These are phyloP conservation scores for Neopestalotiopsis rosae DNA, from an alignment of 2,329 filamentous ascomycete genomes.

Conservation along the genomic window DNA sequence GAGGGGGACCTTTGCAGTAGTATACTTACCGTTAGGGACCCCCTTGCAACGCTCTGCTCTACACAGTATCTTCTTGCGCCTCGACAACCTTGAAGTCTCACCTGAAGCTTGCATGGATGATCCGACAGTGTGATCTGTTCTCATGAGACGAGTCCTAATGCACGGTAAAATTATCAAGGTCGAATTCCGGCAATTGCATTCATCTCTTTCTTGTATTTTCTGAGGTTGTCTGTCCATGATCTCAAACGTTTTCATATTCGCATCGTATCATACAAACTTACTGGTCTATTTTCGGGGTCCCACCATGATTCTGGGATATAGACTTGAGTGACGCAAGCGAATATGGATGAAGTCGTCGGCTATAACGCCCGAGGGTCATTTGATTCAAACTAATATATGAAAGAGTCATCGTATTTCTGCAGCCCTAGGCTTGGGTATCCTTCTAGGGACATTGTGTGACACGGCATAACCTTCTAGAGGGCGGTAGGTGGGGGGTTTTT, in stretches of 20 bases:
- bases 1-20: background rate
- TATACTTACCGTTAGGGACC: too few relatives aligned
- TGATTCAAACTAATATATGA: slow-evolving; percentile 29
- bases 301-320: background rate
- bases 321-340: slow-evolving; percentile 18
- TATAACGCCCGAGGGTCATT: slow-evolving; percentile 37
- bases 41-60: background rate
- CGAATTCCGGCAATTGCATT: background rate
- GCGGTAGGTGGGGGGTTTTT: slow-evolving; percentile 4
- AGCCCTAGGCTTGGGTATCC: slow-evolving; percentile 6
- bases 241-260: background rate
- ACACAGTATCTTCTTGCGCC: background rate
- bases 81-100: background rate
- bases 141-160: slow-evolving; percentile 14
- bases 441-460: slow-evolving; percentile 5
- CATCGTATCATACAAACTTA: background rate
- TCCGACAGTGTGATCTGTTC: slow-evolving; percentile 10
- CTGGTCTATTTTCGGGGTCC: background rate
- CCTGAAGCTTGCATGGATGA: slow-evolving; percentile 16
- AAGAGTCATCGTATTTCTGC: slow-evolving; percentile 20
- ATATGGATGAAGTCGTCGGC: slow-evolving; percentile 38
- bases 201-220: background rate
- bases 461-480: slow-evolving; percentile 6
- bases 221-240: background rate
- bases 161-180: slow-evolving; percentile 2